phyloP scores from a whole-genome alignment of 1,284 basidiomycete species.

The Irpex lacteus region DNA sequence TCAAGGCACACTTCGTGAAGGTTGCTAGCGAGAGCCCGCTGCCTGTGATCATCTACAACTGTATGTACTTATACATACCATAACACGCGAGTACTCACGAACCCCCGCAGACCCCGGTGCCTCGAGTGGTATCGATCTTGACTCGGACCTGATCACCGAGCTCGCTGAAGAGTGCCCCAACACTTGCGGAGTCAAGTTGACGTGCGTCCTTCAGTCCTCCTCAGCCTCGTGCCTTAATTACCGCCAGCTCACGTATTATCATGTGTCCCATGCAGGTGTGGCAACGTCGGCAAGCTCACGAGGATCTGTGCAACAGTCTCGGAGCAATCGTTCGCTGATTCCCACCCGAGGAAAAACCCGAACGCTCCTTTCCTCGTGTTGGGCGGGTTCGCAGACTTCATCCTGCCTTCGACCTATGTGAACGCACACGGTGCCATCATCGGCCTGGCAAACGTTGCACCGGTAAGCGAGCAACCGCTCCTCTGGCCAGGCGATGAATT shows the following conservation, averaged over 20 bases:
- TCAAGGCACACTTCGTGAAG: conserved; percentile 79
- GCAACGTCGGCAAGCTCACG: conserved; percentile 85
- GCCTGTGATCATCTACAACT: conserved; percentile 91
- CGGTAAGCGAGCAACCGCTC: conserved; percentile 43
- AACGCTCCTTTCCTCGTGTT: conserved; percentile 57
- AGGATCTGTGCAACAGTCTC: conserved; percentile 72
- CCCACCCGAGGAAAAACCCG: conserved; percentile 62
- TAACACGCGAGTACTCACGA: background rate
- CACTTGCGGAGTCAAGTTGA: conserved; percentile 81
- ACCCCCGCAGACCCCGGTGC: conserved; percentile 66
- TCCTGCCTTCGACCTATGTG: conserved; percentile 67
- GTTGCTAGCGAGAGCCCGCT: conserved; percentile 78
- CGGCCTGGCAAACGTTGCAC: conserved; percentile 77
- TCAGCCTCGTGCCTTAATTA: background rate
- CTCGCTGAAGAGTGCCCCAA: conserved; percentile 72
- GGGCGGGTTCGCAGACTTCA: conserved; percentile 78
- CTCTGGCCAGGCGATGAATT: background rate
- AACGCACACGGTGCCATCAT: conserved; percentile 81
- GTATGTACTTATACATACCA: conserved; percentile 39
- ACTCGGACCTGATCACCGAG: conserved; percentile 79
- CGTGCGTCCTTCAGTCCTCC: conserved; percentile 43
- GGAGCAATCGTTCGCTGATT: conserved; percentile 47
- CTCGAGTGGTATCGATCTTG: conserved; percentile 77
- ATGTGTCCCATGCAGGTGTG: conserved; percentile 51
- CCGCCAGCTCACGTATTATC: background rate